Conservation (phyloP, 768 basidiomycete species). For the Suillus weaverae region DNA sequence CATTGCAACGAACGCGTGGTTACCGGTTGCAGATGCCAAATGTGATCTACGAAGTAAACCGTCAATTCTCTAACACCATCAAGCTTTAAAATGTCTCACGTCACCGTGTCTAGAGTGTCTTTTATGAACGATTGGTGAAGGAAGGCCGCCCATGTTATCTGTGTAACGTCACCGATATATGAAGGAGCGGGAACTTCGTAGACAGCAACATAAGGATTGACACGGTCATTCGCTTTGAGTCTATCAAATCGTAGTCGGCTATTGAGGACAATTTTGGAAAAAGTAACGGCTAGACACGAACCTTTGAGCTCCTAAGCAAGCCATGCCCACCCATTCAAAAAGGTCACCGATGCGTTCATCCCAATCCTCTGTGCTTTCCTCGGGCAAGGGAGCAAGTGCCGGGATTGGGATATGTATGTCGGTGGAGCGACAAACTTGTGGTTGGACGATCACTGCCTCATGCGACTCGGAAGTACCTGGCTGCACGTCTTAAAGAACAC, state of each 20-base stretch:
- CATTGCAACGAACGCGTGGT: slow-evolving; percentile 41
- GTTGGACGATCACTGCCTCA: slow-evolving; percentile 18
- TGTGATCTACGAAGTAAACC: background rate
- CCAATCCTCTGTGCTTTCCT: slow-evolving; percentile 52
- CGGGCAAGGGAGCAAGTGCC: slow-evolving; percentile 24
- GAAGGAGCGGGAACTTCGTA: slow-evolving; percentile 56
- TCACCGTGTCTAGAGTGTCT: slow-evolving; percentile 44
- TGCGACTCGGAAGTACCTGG: background rate
- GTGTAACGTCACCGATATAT: slow-evolving; percentile 46
- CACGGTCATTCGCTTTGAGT: slow-evolving; percentile 58
- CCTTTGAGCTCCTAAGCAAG: slow-evolving; percentile 66
- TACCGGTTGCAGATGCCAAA: slow-evolving; percentile 11
- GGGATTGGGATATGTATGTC: slow-evolving; percentile 46
- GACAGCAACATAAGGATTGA: slow-evolving; percentile 67
- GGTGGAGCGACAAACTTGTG: slow-evolving; percentile 22
- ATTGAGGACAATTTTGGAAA: background rate
- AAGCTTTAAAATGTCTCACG: slow-evolving; percentile 24
- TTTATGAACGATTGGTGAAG: slow-evolving; percentile 54
- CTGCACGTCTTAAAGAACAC: background rate
- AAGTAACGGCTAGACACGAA: slow-evolving; percentile 23
- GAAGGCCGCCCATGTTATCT: slow-evolving; percentile 63
- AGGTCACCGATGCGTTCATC: slow-evolving; percentile 42
- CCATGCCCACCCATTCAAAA: slow-evolving; percentile 79
- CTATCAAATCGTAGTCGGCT: slow-evolving; percentile 33
- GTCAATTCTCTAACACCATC: slow-evolving; percentile 13